Base-by-base conservation (phyloP, 345 rosid genomes). In the Bruguiera sexangula region DNA sequence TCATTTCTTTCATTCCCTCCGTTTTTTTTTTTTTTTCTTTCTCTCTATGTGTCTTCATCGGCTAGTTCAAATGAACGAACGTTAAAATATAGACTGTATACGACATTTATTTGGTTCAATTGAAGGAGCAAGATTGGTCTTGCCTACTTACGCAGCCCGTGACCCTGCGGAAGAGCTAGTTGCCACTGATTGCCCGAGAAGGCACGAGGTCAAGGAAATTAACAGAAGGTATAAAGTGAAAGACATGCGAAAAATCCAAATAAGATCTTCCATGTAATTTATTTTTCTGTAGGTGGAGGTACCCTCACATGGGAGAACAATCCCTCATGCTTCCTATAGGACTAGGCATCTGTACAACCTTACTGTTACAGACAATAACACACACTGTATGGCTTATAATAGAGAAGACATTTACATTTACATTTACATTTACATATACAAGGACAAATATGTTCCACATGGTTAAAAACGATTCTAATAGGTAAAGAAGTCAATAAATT, bases 261-360 rank as follows among this genome's bases (percentile, higher is more conserved):
- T 6, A 58, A 69, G 66, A 68, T 74, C 48, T 71, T 51, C 80
- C 78, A 70, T 73, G 78, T 62, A 63, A 69, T 65, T 65, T 71
- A 32, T 34, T 32, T 65, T 72, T 24, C 84, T 78, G 71, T 70
- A 26, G 77, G 43, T 37, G 59, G 56, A 68, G 43, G 66, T 50
- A 73, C 68, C 69, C 67, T 76, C 85, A 76, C 85, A 82, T 82
- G 85, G 80, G 70, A 32, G 27, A 74, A 68, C 76, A 71, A 76
- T 64, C 32, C 71, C 69, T 54, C 68, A 20, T 75, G 72, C 54
- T 69, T 53, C 73, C 70, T 75, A 75, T 31, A 65, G 65, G 29
- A 71, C 62, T 82, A 70, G 80, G 70, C 37, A 26, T 32, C 80
- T 82, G 63, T 72, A 32, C 70, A 16, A 2, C 31, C 51, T 26